Conservation (phyloP, 1,284 basidiomycete genomes). For the Retiboletus flavoniger region DNA sequence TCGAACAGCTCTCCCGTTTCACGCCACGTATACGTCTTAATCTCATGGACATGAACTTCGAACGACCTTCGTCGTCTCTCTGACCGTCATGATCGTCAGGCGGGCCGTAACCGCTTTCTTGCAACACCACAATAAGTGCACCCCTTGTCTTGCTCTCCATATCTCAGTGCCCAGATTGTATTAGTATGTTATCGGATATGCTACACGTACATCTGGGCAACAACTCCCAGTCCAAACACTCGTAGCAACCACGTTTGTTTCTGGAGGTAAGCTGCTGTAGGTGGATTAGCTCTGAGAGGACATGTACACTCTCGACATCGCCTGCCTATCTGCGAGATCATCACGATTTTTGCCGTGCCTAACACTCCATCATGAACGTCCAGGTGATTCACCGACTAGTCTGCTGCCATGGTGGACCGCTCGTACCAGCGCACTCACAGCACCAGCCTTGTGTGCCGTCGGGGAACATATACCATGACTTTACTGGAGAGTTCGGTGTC, state of each 20-base stretch:
- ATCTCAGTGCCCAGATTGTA: too few species aligned
- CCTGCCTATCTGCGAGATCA: background rate
- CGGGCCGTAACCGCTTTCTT: background rate
- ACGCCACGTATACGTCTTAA: background rate
- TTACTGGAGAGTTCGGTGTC: too few species aligned
- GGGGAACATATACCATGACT: background rate
- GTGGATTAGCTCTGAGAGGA: too few species aligned
- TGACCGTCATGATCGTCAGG: background rate
- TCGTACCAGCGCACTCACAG: background rate
- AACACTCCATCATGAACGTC: background rate
- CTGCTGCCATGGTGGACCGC: background rate
- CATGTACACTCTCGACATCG: background rate
- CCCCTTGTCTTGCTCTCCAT: background rate
- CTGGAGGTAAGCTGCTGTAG: too few species aligned
- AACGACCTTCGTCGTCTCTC: background rate
- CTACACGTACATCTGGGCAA: too few species aligned
- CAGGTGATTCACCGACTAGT: background rate
- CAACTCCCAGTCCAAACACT: too few species aligned
- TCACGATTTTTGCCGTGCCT: background rate
- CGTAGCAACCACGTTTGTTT: too few species aligned
- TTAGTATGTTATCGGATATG: too few species aligned
- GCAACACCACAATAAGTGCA: background rate
- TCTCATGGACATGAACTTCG: background rate
- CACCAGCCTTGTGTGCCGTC: background rate
- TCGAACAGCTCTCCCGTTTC: background rate